A percentile compares a stretch with the other conserved stretches of the same genome.
Evolutionary conservation across 768 basidiomycete species (phyloP).

Genomic region (Pleurotus pulmonarius): DNA sequence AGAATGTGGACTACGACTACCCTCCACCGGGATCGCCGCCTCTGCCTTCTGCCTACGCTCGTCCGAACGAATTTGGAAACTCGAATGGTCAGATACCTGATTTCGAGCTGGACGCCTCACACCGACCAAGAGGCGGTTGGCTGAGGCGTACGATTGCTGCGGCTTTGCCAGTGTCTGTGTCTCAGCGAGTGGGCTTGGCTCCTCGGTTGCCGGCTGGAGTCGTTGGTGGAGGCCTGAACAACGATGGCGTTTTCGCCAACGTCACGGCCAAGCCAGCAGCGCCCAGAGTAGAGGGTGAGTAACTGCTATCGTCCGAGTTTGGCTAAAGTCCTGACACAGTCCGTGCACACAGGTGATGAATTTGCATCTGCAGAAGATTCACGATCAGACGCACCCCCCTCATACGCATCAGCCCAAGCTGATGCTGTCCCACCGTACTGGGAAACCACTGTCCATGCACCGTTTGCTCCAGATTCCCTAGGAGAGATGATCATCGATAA

Average conservation of each 20-base stretch:
- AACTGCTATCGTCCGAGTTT: background rate
- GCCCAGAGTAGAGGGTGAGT: conserved; percentile 59
- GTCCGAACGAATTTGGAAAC: conserved; percentile 72
- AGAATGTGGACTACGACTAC: conserved; percentile 73
- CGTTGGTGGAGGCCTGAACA: conserved; percentile 64
- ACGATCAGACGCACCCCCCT: conserved; percentile 82
- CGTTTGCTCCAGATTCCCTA: conserved; percentile 55
- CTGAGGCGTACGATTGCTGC: conserved; percentile 49
- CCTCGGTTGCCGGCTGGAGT: conserved; percentile 34
- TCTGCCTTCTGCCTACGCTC: conserved; percentile 52
- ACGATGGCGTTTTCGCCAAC: conserved; percentile 95
- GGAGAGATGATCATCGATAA: conserved; percentile 90
- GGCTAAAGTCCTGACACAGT: background rate
- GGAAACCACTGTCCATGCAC: conserved; percentile 95
- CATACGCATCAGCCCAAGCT: conserved; percentile 87
- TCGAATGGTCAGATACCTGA: conserved; percentile 67
- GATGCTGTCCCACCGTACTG: conserved; percentile 98
- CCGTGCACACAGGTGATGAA: conserved; percentile 51
- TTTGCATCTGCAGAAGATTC: conserved; percentile 79
- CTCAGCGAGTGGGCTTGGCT: conserved; percentile 41
- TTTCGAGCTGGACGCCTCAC: conserved; percentile 28
- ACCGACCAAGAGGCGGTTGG: conserved; percentile 43
- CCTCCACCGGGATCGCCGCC: conserved; percentile 87
- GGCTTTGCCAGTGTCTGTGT: conserved; percentile 52
- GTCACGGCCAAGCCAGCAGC: conserved; percentile 82